Evolutionary conservation across 176 grass and related monocot genomes (phyloP), one percentile per base, ranked within the genome.

Genomic region (Eragrostis nindensis): DNA sequence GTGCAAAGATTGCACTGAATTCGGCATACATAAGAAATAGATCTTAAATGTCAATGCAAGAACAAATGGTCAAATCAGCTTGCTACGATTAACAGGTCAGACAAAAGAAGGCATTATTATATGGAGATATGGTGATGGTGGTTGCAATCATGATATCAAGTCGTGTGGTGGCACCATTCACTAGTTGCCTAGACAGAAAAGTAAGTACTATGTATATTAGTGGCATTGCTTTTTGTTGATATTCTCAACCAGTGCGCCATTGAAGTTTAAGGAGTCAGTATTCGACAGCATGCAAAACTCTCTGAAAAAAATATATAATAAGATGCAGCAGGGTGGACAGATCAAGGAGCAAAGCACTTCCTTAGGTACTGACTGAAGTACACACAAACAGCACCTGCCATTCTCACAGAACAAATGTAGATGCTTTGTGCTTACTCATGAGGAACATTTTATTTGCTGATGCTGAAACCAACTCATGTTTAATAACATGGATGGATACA

Each of bases 181-280:
- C 65, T 24, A 82, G 72, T 77, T 55, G 0, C 11, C 60, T n/a
- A 53, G 73, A 66, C 25, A 66, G 1, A 11, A 82, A 82, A 63
- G 62, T 53, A 57, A n/a, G n/a, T 36, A 4, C 5, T 24, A 60
- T n/a, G 40, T 41, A 47, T 8, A 39, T 66, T 17, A 56, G 66
- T 11, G 45, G 65, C 53, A 53, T 19, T 76, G 25, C 17, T 45
- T 82, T 66, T 67, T 54, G 36, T 39, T 76, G 17, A 79, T 66
- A 75, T 76, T 46, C 78, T 54, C 78, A 70, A 45, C 57, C 64
- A 71, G 73, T 77, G 66, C 55, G 16, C 73, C 85, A 77, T 56
- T 82, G 14, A 87, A 63, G 65, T 29, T 21, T 49, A 76, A 43
- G n/a, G 53, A 24, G 30, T 22, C 30, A 30, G 41, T 81, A 43